Conservation (phyloP, 2,329 filamentous ascomycete genomes). For the Lachnellula hyalina region DNA sequence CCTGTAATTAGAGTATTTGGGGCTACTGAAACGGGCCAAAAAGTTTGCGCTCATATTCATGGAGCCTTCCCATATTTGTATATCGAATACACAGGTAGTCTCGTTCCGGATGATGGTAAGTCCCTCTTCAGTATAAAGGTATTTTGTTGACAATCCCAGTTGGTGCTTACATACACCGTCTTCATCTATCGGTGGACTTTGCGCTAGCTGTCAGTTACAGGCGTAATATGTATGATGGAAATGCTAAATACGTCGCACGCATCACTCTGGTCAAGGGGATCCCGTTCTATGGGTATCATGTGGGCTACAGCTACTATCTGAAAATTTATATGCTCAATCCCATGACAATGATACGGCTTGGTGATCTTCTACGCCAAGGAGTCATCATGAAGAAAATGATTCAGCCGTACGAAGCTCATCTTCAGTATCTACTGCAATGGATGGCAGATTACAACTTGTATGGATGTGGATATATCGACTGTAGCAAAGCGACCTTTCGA, state of each 20-base stretch:
- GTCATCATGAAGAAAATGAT: conserved; percentile 77
- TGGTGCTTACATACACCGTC: conserved; percentile 65
- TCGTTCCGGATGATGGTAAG: conserved; percentile 64
- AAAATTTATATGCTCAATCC: conserved; percentile 96
- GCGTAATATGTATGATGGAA: conserved; percentile 64
- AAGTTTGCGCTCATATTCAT: conserved; percentile 92
- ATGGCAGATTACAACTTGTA: conserved; percentile 99
- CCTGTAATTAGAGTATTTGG: conserved; percentile 90
- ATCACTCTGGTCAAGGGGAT: conserved; percentile 89
- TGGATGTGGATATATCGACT: conserved; percentile 82
- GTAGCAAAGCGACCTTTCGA: conserved; percentile 65
- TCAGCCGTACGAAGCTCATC: conserved; percentile 89
- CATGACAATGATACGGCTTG: conserved; percentile 75
- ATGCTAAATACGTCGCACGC: conserved; percentile 73
- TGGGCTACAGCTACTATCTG: conserved; percentile 84
- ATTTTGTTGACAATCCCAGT: conserved; percentile 44
- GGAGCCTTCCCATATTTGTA: conserved; percentile 96
- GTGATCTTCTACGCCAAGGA: conserved; percentile 82
- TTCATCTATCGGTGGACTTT: conserved; percentile 86
- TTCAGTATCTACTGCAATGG: conserved; percentile 91
- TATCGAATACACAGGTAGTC: conserved; percentile 71
- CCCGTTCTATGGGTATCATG: conserved; percentile 93
- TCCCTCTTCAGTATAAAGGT: neutral
- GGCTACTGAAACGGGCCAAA: conserved; percentile 88
- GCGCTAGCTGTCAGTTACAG: conserved; percentile 82